Base-by-base conservation (phyloP, 441 rosid species). In the Adansonia gregorii region DNA sequence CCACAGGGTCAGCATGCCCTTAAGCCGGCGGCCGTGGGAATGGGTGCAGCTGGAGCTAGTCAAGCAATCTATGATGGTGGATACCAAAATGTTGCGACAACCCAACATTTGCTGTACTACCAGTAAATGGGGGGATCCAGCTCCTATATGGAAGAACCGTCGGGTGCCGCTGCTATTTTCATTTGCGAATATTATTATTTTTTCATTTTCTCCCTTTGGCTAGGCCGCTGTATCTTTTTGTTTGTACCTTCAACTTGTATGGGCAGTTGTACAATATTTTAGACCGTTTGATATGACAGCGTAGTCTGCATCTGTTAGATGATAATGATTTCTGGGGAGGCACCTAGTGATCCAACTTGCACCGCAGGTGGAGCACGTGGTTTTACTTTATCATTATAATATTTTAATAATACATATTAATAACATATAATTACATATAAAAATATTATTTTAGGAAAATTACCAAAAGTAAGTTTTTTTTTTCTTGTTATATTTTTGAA, bases 21-120 rank as follows among this genome's bases (percentile, higher is more conserved):
- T 45, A 93, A 89, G 80, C 95, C 88, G 78, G 89, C 88, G 43
- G 86, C 86, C 52, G 84, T 86, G 87, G 93, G 90, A 65, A 87
- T 88, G 85, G 89, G 88, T 52, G 86, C 79, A 39, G 89, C 85
- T 24, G 92, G 91, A 72, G 83, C 82, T 68, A 88, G 85, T 73
- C 97, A 87, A 83, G 88, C 88, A 6, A 85, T 92, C 71, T 89
- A 92, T 39, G 95, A 92, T 9, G 86, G 91, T 49, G 89, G 91
- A 54, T 94, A 74, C 84, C 97, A 83, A 61, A 91, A 82, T 60
- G 86, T 81, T 2, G 91, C 91, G 11, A 73, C 92, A 4, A 79
- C 87, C 46, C 95, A 89, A 87, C 97, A 92, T 83, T 92, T 92
- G 46, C 89, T 91, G 93, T 92, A 91, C 79, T 90, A 90, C 73